Evolutionary conservation across 2,329 filamentous ascomycete genomes (phyloP).

Genomic region (Dactylellina leptospora): DNA sequence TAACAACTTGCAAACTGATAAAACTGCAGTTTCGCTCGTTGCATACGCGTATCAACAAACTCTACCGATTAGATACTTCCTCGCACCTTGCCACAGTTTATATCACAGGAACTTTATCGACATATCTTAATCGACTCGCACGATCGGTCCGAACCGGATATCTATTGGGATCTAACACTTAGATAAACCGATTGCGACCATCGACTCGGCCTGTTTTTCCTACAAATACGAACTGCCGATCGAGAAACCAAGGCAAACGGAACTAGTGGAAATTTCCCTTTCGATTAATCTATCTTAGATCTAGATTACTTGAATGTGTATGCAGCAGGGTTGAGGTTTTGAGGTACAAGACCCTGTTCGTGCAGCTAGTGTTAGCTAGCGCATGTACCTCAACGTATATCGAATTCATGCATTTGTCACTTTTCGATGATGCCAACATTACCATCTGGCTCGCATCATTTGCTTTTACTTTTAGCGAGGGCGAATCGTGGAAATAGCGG

Average conservation of each 20-base stretch:
- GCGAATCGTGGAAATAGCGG: neutral
- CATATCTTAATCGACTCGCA: too few species aligned
- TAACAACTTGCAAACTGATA: too few species aligned
- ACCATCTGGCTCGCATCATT: neutral
- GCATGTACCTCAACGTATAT: constrained; percentile 4
- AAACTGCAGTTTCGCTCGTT: too few species aligned
- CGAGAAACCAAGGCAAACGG: constrained; percentile 9
- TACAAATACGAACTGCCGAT: constrained; percentile 14
- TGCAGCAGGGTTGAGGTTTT: neutral
- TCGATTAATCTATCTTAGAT: constrained; percentile 2
- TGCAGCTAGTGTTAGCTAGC: neutral
- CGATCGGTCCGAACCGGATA: too few species aligned
- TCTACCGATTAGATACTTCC: too few species aligned
- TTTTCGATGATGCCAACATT: constrained; percentile 3
- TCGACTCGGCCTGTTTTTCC: neutral
- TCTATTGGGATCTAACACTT: neutral
- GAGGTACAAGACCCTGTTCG: neutral
- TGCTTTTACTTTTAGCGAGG: neutral
- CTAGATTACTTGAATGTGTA: constrained; percentile 1
- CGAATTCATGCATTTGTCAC: constrained; percentile 10
- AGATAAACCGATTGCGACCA: neutral
- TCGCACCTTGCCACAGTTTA: too few species aligned
- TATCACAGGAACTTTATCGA: too few species aligned
- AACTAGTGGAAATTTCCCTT: neutral
- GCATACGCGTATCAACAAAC: too few species aligned